Conservation (phyloP, 768 basidiomycete genomes). For the Asterophora lycoperdoides region DNA sequence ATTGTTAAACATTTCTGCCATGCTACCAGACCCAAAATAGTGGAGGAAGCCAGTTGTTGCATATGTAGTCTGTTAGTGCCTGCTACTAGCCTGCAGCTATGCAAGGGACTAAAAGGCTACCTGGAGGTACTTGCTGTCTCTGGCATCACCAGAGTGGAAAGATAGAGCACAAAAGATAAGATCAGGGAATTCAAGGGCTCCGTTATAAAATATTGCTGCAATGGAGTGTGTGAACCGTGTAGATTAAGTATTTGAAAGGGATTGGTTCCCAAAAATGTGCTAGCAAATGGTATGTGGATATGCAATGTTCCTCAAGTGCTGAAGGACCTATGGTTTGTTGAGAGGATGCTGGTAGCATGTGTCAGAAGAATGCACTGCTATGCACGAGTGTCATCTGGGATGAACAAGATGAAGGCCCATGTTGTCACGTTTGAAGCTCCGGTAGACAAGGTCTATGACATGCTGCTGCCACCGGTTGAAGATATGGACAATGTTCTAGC, state of each 20-base stretch:
- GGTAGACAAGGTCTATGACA: too few relatives aligned
- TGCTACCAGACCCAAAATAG: conserved; percentile 3
- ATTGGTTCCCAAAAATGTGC: conserved; percentile 15
- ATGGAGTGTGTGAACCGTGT: conserved; percentile 28
- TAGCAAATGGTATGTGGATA: conserved; percentile 33
- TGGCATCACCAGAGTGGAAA: conserved; percentile 1
- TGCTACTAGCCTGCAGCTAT: background rate
- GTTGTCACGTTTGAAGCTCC: too few relatives aligned
- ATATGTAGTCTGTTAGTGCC: conserved; percentile 18
- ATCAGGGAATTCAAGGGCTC: conserved; percentile 5
- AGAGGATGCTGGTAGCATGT: conserved; percentile 24
- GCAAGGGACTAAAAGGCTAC: background rate
- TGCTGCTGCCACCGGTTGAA: too few relatives aligned
- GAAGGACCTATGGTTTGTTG: conserved; percentile 21
- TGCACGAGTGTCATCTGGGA: too few relatives aligned
- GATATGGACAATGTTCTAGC: too few relatives aligned
- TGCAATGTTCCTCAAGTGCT: conserved; percentile 28
- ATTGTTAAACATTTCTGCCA: conserved; percentile 3
- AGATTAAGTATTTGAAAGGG: conserved; percentile 4
- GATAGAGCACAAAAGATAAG: background rate
- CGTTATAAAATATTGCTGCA: conserved; percentile 18
- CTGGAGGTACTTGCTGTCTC: background rate
- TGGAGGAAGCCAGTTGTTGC: conserved; percentile 22
- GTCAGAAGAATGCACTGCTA: conserved; percentile 26
- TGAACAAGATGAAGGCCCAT: too few relatives aligned